These are phyloP conservation scores for Corniculantispora saksenae DNA, from an alignment of 2,329 filamentous ascomycete genomes.

Conservation along the genomic window DNA sequence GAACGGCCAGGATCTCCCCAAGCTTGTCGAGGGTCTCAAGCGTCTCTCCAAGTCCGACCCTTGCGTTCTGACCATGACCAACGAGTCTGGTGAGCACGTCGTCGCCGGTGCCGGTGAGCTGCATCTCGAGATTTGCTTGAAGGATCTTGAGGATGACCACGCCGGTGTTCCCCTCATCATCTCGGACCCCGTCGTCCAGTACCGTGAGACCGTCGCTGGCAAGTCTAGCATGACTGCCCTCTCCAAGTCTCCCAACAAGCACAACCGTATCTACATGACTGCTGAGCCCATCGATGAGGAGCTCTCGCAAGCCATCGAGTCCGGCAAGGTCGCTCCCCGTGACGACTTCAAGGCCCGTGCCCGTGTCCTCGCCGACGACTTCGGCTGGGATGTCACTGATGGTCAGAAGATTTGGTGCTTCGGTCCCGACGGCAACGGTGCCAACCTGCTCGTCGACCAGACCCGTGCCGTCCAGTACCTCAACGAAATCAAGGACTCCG, in stretches of 20 bases:
- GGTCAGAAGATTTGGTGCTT: conserved; percentile 99
- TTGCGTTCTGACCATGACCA: conserved; percentile 90
- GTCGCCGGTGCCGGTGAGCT: conserved; percentile 99
- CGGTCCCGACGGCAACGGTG: conserved; percentile 94
- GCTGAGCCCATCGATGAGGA: conserved; percentile 92
- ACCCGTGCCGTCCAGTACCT: conserved; percentile 99
- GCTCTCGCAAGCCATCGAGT: conserved; percentile 84
- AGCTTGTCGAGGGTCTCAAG: conserved; percentile 99
- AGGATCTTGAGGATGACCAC: conserved; percentile 99
- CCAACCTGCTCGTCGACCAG: conserved; percentile 99
- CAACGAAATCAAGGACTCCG: conserved; percentile 99
- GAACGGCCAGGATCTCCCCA: conserved; percentile 99
- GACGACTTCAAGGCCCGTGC: conserved; percentile 99
- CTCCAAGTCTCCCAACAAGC: conserved; percentile 99
- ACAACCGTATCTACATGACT: conserved; percentile 99
- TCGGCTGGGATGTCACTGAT: conserved; percentile 99
- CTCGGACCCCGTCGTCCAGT: conserved; percentile 96
- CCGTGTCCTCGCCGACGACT: conserved; percentile 92
- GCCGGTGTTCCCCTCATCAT: conserved; percentile 96
- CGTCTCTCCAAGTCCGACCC: conserved; percentile 99
- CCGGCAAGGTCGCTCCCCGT: conserved; percentile 87
- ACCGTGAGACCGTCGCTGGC: conserved; percentile 89
- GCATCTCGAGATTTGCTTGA: conserved; percentile 99
- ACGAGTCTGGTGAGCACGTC: conserved; percentile 95
- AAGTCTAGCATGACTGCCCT: conserved; percentile 93